Evolutionary conservation across 2,329 filamentous ascomycete species (phyloP).

Genomic region (Neonectria hederae): DNA sequence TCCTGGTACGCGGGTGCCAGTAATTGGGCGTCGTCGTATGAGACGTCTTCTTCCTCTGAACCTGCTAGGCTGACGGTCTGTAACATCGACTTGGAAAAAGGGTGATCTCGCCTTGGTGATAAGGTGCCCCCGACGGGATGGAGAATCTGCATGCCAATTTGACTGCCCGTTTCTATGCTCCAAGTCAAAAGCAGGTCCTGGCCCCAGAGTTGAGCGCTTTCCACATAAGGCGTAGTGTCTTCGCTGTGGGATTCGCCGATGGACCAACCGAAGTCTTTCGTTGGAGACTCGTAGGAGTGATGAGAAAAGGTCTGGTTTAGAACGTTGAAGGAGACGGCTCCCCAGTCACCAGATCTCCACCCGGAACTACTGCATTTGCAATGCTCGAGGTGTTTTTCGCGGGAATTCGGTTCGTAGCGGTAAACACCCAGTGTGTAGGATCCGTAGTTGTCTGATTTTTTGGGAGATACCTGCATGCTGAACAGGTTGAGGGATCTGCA

Average conservation of each 20-base stretch:
- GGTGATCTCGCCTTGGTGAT: not conserved
- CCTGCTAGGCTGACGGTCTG: not conserved
- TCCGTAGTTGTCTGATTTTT: slow-evolving; percentile 29
- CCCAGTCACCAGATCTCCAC: slow-evolving; percentile 25
- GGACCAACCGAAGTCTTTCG: not conserved
- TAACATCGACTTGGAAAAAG: not conserved
- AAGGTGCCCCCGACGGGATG: slow-evolving; percentile 11
- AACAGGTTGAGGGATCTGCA: slow-evolving; percentile 8
- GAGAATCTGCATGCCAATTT: slow-evolving; percentile 8
- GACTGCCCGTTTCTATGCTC: not conserved
- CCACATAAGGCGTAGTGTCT: too few species aligned
- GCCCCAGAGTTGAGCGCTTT: slow-evolving; percentile 25
- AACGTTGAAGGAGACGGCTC: slow-evolving; percentile 32
- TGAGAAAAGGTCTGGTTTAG: slow-evolving; percentile 26
- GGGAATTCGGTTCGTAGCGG: not conserved
- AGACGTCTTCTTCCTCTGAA: not conserved
- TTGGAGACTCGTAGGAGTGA: slow-evolving; percentile 19
- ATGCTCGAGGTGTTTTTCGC: too few species aligned
- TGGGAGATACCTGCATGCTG: slow-evolving; percentile 3
- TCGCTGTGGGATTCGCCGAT: too few species aligned
- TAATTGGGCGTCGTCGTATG: not conserved
- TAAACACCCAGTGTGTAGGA: slow-evolving; percentile 30
- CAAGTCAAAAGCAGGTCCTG: slow-evolving; percentile 18
- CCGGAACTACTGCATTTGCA: slow-evolving; percentile 7
- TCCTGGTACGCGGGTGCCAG: slow-evolving; percentile 26